Evolutionary conservation across 495 filamentous ascomycete species (phyloP), one percentile per base, ranked within the genome.

Genomic region (Xylaria bambusicola): DNA sequence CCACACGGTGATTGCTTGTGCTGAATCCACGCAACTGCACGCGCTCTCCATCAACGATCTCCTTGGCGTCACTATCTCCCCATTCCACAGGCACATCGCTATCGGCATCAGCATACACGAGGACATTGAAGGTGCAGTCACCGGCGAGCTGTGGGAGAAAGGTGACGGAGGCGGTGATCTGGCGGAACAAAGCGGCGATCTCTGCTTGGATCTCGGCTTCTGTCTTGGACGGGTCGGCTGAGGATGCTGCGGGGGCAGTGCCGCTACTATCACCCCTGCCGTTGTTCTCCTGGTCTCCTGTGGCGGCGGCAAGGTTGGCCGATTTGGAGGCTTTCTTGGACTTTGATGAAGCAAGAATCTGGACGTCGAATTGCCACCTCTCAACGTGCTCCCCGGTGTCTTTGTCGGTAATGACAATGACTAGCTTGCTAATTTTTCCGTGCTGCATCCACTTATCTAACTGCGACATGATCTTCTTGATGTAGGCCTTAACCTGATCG

Each of bases 31-130:
- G 81, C 64, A 98, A 75, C 73, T 95, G 92, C 8, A 98, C 94
- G 71, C 96, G 93, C 79, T 98, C 94, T 15, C 90, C 93, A 66
- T 93, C 91, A 70, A 87, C 88, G 66, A 98, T 96, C 80, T 98
- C 94, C 77, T 96, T 97, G 47, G 95, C 93, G 70, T 98, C 94
- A 66, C 91, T 95, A 76, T 98, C 94, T 33, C 94, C 94, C 94
- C 94, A 98, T 74, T 98, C 95, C 58, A 98, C 88, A 6, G 94
- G 94, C 15, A 98, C 94, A 23, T 98, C 94, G 21, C 89, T 93
- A 73, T 97, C 92, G 7, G 92, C 94, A 68, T 98, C 94, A 36
- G 94, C 95, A 69, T 98, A 98, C 3, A 98, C 94, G 23, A 98
- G 81, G 20, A 98, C 93, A 71, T 98, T 98, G 81, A 98, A 98